Conservation (phyloP, 768 basidiomycete genomes). For the Trametes sanguinea region DNA sequence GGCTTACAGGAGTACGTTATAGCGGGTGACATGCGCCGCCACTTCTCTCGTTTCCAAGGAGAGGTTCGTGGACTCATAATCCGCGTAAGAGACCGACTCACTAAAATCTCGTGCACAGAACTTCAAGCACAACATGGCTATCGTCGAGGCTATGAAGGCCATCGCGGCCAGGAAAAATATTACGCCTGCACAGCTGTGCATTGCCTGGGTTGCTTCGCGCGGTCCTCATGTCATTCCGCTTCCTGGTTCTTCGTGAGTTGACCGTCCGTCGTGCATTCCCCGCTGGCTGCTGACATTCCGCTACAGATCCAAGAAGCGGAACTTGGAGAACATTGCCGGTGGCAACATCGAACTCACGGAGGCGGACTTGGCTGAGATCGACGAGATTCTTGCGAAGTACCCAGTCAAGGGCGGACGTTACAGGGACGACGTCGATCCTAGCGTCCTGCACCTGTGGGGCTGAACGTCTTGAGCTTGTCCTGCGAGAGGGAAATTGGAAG, state of each 20-base stretch:
- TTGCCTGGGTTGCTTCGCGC: constrained; percentile 35
- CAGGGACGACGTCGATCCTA: constrained; percentile 22
- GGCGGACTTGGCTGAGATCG: constrained; percentile 43
- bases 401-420: constrained; percentile 46
- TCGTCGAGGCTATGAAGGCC: constrained; percentile 44
- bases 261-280: neutral
- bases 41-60: constrained; percentile 24
- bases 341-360: constrained; percentile 38
- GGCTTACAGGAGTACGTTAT: neutral
- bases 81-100: neutral
- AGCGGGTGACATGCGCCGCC: constrained; percentile 24
- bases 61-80: constrained; percentile 7
- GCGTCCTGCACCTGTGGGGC: constrained; percentile 36
- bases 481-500: neutral
- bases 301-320: constrained; percentile 41
- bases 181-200: constrained; percentile 41
- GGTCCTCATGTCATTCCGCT: constrained; percentile 41
- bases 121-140: constrained; percentile 42
- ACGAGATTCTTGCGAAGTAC: constrained; percentile 36
- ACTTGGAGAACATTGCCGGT: constrained; percentile 44
- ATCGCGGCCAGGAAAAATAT: constrained; percentile 46
- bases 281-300: neutral
- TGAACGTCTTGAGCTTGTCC: constrained; percentile 18
- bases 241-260: constrained; percentile 44
- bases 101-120: constrained; percentile 27